Conservation (phyloP, 331 rosid species). For the Quercus tomentella region DNA sequence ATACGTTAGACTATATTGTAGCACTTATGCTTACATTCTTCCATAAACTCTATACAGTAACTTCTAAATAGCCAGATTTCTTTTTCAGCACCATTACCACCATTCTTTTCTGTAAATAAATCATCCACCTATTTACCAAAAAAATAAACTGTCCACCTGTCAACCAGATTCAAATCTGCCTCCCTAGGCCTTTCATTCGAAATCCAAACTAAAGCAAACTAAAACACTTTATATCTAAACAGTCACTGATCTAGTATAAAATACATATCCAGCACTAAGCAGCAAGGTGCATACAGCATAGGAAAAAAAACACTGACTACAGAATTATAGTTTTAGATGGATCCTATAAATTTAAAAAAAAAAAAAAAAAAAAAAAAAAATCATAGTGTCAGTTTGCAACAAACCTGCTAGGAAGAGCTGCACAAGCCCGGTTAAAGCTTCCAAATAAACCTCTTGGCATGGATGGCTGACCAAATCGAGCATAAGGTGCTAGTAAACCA, state of each 20-base stretch:
- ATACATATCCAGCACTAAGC: not conserved
- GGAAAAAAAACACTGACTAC: not conserved
- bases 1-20: not conserved
- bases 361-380: not conserved
- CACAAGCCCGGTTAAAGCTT: slow-evolving; percentile 58
- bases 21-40: not conserved
- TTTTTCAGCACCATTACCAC: not conserved
- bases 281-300: not conserved
- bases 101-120: not conserved
- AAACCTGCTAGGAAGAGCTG: slow-evolving; percentile 97
- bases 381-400: not conserved
- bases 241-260: not conserved
- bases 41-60: not conserved
- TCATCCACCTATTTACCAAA: not conserved
- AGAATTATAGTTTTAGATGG: not conserved
- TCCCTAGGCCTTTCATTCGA: not conserved
- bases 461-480: slow-evolving; percentile 80
- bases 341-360: not conserved
- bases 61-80: not conserved
- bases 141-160: not conserved
- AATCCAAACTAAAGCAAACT: not conserved
- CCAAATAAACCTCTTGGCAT: slow-evolving; percentile 76
- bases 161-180: not conserved
- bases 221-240: not conserved
- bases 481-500: slow-evolving; percentile 90